Evolutionary conservation across 371 early-diverging fungal genomes (phyloP), one percentile per base, ranked within the genome.

Genomic region (Mucor circinelloides): DNA sequence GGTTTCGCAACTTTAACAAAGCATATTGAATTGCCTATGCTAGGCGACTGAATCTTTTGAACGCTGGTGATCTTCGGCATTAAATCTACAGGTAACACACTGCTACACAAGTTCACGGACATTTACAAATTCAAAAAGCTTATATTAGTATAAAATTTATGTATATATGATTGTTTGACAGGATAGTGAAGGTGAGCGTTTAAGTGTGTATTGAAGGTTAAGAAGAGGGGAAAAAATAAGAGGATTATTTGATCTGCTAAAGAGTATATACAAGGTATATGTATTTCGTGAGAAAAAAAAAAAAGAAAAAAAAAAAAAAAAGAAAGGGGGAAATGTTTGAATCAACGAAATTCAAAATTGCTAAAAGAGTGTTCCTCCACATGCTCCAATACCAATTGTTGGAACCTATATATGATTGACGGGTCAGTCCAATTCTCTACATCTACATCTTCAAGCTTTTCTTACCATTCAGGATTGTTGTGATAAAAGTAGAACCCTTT

Each of bases 401-500:
- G 96, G 78, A 58, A 71, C 67, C 70, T 62, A 46, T 19, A 21
- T 2, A 54, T 9, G 17, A 60, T n/a, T 25, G n/a, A 44, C 31
- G 19, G 6, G 40, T 36, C 8, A 28, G 7, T 25, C 19, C 12
- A 5, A 17, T 15, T 27, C 27, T 30, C n/a, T 9, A 55, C 7
- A 9, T 21, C 8, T 17, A 32, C 17, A 12, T 9, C 0, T 10
- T 21, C 15, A 25, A 19, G 19, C 30, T 54, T 25, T n/a, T 25
- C 27, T 44, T 63, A 92, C 83, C 88, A 83, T 66, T 95, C 94
- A 17, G 90, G 89, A 68, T 89, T 87, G 60, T 88, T 80, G 28
- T 66, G 69, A 68, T 93, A 96, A 75, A 82, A 82, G 79, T 97
- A 97, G 75, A 89, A 93, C 6, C 98, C 98, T 5, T 86, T 88